A percentile compares a stretch with the other conserved stretches of the same genome.
phyloP scores from a whole-genome alignment of 306 rosid species.

The Senna tora region DNA sequence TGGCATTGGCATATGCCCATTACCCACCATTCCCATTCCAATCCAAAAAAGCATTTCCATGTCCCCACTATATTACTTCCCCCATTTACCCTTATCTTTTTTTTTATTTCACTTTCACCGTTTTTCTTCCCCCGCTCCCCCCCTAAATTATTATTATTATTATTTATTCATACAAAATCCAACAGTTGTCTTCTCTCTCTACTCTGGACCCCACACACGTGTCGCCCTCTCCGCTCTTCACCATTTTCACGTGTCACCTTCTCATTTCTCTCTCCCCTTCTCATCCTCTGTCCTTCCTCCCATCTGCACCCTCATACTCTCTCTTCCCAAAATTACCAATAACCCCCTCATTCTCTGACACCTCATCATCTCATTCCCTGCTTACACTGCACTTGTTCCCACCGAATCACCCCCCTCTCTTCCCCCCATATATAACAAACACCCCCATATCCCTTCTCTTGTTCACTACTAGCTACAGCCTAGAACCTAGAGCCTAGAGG shows the following conservation, averaged over 20 bases:
- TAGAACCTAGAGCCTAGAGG: no score
- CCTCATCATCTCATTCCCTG: neutral
- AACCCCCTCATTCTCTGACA: neutral
- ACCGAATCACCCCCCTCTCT: neutral
- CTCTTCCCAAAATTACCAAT: neutral
- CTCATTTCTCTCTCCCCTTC: constrained; percentile 58
- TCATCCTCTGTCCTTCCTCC: constrained; percentile 45
- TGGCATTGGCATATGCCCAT: no score
- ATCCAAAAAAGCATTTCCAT: no score
- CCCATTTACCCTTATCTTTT: no score
- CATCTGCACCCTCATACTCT: constrained; percentile 31
- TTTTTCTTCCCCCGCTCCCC: no score
- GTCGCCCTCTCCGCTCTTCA: constrained; percentile 36
- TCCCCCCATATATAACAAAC: constrained; percentile 44
- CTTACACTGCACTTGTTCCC: neutral
- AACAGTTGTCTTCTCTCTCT: no score
- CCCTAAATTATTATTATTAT: no score
- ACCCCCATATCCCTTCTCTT: constrained; percentile 1
- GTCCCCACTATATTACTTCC: no score
- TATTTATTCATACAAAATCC: no score
- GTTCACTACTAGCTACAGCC: no score
- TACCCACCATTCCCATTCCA: no score
- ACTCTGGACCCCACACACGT: constrained; percentile 47
- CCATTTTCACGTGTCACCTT: constrained; percentile 48
- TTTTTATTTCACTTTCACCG: neutral